Evolutionary conservation across 305 asterid species (phyloP).

Genomic region (Striga hermonthica): DNA sequence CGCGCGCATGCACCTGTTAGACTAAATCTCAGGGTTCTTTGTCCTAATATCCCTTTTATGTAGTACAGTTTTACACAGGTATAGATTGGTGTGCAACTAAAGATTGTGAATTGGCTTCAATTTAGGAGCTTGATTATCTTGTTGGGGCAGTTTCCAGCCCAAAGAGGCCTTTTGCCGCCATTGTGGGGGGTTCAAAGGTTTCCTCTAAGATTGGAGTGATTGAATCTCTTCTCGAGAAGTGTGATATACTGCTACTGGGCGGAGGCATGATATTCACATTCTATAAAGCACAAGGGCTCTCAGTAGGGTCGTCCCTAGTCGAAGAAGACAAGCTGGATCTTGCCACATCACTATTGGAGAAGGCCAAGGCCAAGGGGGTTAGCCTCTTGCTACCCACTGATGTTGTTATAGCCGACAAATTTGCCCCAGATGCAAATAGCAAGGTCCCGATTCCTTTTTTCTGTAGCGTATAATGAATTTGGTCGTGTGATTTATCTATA

Average conservation of each 20-base stretch:
- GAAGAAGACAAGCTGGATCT: slow-evolving; percentile 84
- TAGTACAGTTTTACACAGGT: not conserved
- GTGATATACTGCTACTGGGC: slow-evolving; percentile 64
- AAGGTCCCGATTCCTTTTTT: slow-evolving; percentile 41
- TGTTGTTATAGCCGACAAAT: slow-evolving; percentile 70
- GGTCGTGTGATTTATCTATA: not conserved
- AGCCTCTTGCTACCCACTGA: slow-evolving; percentile 67
- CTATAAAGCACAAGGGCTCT: slow-evolving; percentile 77
- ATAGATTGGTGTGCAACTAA: slow-evolving; percentile 2
- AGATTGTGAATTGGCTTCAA: slow-evolving; percentile 3
- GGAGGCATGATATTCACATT: slow-evolving; percentile 91
- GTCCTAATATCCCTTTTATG: not conserved
- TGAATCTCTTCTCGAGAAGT: slow-evolving; percentile 69
- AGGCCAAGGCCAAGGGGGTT: slow-evolving; percentile 81
- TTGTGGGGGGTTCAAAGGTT: slow-evolving; percentile 89
- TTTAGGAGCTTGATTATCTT: slow-evolving; percentile 72
- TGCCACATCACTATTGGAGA: slow-evolving; percentile 62
- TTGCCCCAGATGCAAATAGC: slow-evolving; percentile 80
- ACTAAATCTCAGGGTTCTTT: not conserved
- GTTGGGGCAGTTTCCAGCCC: slow-evolving; percentile 81
- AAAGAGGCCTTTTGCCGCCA: slow-evolving; percentile 77
- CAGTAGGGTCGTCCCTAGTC: slow-evolving; percentile 77
- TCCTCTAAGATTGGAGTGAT: slow-evolving; percentile 82
- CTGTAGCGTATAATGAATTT: not conserved
- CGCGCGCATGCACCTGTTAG: not conserved